Evolutionary conservation across 2,329 filamentous ascomycete genomes (phyloP).

Genomic region (Emericellopsis atlantica): DNA sequence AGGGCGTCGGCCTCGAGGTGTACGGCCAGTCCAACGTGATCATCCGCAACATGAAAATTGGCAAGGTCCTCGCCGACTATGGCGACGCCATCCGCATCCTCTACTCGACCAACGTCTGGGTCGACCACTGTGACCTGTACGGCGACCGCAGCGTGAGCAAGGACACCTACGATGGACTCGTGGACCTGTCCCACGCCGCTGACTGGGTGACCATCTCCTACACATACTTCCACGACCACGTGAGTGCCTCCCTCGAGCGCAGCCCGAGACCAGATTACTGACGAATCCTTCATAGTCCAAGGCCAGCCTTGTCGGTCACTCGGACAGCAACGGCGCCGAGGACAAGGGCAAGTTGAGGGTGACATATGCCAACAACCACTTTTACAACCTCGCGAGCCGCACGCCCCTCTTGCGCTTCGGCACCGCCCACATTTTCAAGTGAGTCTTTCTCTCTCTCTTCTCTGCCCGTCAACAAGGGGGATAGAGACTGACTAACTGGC

Average conservation of each 20-base stretch:
- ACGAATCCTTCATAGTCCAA: constrained; percentile 19
- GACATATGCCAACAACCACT: constrained; percentile 49
- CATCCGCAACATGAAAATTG: constrained; percentile 38
- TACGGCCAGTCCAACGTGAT: constrained; percentile 39
- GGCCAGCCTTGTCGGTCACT: constrained; percentile 46
- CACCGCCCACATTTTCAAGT: constrained; percentile 33
- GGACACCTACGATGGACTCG: constrained; percentile 25
- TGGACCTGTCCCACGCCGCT: constrained; percentile 27
- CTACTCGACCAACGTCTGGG: constrained; percentile 29
- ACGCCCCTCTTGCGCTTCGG: constrained; percentile 46
- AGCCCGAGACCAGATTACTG: too few relatives aligned
- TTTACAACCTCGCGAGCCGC: constrained; percentile 46
- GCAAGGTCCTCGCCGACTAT: constrained; percentile 28
- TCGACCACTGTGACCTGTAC: constrained; percentile 27
- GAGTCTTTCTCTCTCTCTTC: background rate
- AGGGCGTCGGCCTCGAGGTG: constrained; percentile 31
- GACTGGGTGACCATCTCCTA: constrained; percentile 27
- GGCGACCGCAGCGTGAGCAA: constrained; percentile 20
- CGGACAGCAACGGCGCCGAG: constrained; percentile 42
- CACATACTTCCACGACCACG: constrained; percentile 27
- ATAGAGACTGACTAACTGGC: too few relatives aligned
- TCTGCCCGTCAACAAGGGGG: background rate
- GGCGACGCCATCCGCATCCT: constrained; percentile 40
- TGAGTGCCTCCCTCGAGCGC: background rate
- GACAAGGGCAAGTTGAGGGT: constrained; percentile 44